Evolutionary conservation across 306 rosid species (phyloP), one percentile per base, ranked within the genome.

Genomic region (Citrullus colocynthis): DNA sequence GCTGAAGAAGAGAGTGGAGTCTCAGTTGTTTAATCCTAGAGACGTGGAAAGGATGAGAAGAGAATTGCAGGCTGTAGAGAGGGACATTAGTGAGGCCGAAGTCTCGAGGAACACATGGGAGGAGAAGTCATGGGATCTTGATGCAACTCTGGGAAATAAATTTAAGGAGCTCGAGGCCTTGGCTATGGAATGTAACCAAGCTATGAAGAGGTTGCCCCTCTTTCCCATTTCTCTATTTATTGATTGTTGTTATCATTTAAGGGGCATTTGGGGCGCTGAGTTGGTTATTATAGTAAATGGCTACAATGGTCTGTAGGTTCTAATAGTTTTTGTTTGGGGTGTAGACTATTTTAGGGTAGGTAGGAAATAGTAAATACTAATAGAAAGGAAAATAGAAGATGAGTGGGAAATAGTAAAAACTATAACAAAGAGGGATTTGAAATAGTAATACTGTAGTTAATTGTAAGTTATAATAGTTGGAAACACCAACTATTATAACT

Each of bases 21-120:
- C 80, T 16, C 99, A 95, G 86, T 84, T 89, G 0, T 80, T 90
- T 62, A 92, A 84, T 76, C 82, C 89, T 1, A 88, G 96, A 83
- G 99, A 95, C 65, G 88, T 91, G 70, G 99, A 95, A 79, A 84
- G 99, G 83, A 95, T 92, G 99, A 92, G 62, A 88, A 92, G 88
- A 74, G 99, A 95, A 65, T 76, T 95, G 82, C 97, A 92, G 90
- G 91, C 96, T 1, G 82, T 87, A n/a, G 97, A 95, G 87, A 89
- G 92, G 85, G 97, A 92, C 37, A 84, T 78, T 11, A 88, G 83
- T 1, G 97, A 92, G 41, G 90, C 93, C 0, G 97, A 92, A 83
- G 79, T 84, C 52, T 85, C 86, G 0, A 84, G 97, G 84, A 92
- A 87, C 60, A 36, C 84, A 0, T 95, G 97, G 97, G 97, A 95